Evolutionary conservation across 1,139 yeast genomes (phyloP), one percentile per base, ranked within the genome.

Genomic region (Entelexis sorbosivorans): DNA sequence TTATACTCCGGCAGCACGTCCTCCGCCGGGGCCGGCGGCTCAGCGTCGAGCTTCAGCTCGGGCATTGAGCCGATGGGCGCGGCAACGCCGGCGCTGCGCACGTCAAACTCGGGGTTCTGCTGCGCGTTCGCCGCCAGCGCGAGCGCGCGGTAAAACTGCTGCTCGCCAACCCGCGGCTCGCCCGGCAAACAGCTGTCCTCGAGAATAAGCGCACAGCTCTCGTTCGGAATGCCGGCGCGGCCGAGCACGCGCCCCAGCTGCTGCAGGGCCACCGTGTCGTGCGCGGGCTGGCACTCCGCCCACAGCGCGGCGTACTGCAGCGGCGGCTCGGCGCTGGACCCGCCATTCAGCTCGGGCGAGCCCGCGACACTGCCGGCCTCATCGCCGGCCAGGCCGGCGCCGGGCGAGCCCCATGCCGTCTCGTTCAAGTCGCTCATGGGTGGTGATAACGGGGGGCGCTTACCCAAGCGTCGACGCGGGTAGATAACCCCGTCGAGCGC

Each of bases 251-350:
- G 39, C n/a, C 48, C 52, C 16, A 58, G 50, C 26, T 44, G 28
- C 17, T 38, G 36, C 14, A 48, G 31, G 3, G 36, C 22, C 8
- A 58, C 59, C 7, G 36, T 17, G 42, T 53, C 56, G 24, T 50
- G 35, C 11, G 35, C 16, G 8, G 60, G 60, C 47, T 50, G 48
- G 44, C 54, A 24, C 33, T 57, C 52, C 1, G 53, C 58, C 38
- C 28, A 56, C 16, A 57, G 44, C 32, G 54, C 52, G 10, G 53
- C 51, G 44, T 51, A 58, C 53, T 57, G 57, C 38, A 58, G 53
- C 9, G 60, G 60, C 28, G 52, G 48, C 7, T 58, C 58, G 13
- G 17, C 17, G 14, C 29, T 2, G 17, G 26, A 14, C 13, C 14
- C 34, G 26, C 14, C 32, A 17, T 16, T 8, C 13, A 38, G 31